Evolutionary conservation across 139 green algal species (phyloP), one percentile per base, ranked within the genome.

Genomic region (Asterochloris erici): DNA sequence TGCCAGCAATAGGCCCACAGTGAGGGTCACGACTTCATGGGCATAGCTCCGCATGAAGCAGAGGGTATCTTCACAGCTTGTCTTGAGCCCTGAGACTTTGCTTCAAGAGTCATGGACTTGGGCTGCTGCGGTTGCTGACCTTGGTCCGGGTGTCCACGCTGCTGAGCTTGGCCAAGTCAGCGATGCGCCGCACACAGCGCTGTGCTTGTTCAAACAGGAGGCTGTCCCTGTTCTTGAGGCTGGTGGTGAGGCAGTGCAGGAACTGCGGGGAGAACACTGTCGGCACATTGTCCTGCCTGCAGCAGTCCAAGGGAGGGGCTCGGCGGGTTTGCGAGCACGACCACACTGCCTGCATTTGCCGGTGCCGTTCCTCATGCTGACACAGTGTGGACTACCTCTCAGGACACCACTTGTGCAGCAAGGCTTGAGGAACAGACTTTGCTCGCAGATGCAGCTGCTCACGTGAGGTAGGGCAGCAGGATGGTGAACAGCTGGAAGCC

Each of bases 401-500:
- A 77, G 26, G 26, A 77, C 21, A 71, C 17, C 66, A 21, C 1
- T 9, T 1, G 4, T 71, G 15, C 27, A 17, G 15, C 4, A 21
- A 24, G 19, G 24, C 19, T 27, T 27, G 74, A 24, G 24, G 14
- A 29, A 16, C 24, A 68, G 9, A 79, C 62, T 61, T 10, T 29
- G 15, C 26, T 63, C 14, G 14, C 26, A 12, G 26, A 13, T 64
- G 11, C 23, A 17, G 80, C 16, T 54, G 12, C 23, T 70, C 61
- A 88, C 87, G 68, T 77, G 26, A 91, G 77, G 68, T 83, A 81
- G 0, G 91, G 90, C 74, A 96, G 88, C 77, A 95, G 69, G 26
- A 90, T 77, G 66, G 82, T 83, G 77, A 97, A 94, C 27, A 97
- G 89, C 86, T 91, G 89, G 64, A 97, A 87, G 69, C 81, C 92